Evolutionary conservation across 176 grass and related monocot species (phyloP), one percentile per base, ranked within the genome.

Genomic region (Cenchrus fungigraminus): DNA sequence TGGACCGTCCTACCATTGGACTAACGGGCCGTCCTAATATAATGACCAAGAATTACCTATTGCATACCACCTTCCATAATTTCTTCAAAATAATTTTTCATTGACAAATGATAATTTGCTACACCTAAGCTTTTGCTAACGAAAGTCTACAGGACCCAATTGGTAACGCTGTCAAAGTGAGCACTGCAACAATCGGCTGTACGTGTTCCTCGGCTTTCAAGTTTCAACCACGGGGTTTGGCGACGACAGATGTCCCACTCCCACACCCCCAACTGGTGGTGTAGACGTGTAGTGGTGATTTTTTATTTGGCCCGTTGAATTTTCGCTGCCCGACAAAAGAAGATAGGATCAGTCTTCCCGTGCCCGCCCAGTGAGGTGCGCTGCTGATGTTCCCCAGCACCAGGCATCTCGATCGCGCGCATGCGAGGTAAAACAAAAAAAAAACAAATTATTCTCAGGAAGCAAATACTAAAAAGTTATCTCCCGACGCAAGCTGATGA

Each of bases 351-450:
- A 59, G 66, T 59, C 66, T 19, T 43, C 12, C 42, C 37, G 37
- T 40, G n/a, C 47, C 31, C 31, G 66, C 11, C n/a, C 43, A 59
- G 20, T 56, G 55, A 29, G 66, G 51, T 68, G 32, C 79, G 66
- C 68, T 71, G 54, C 80, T 44, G 73, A 58, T 71, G 80, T 60
- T 71, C 67, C 80, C 80, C 79, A 1, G 79, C 65, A 70, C 32
- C 79, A 81, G 65, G 79, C 79, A 81, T 81, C 79, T 81, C 79
- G 31, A 32, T 32, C 31, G 49, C 79, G 2, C 16, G 64, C 79
- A 80, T 53, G 60, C 59, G 12, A 78, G 45, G 75, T 55, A 20
- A 28, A 31, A 34, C 6, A 75, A 75, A 75, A 40, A 34, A n/a
- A 40, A 40, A 40, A 40, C 37, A 40, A 40, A 40, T 40, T 40